These are phyloP conservation scores for Fusarium sp. DNA, from an alignment of 2,329 filamentous ascomycete species.

Conservation along the genomic window DNA sequence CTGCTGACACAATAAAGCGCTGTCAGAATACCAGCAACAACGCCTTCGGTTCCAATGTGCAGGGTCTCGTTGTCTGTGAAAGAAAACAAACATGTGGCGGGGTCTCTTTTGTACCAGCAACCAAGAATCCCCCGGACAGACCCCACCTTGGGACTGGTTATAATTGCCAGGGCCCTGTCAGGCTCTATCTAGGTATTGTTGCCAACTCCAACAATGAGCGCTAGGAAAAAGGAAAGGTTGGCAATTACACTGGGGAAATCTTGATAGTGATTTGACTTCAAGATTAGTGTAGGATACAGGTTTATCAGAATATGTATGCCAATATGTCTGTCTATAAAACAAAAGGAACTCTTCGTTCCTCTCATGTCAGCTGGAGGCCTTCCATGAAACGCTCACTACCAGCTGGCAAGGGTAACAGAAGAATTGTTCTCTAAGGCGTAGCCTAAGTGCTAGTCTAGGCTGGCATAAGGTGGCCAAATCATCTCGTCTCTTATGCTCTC, in stretches of 20 bases:
- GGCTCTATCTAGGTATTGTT: slow-evolving; percentile 2
- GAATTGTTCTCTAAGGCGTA: neutral
- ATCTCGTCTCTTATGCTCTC: neutral
- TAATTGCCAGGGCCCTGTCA: neutral
- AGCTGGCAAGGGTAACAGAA: neutral
- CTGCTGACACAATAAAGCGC: neutral
- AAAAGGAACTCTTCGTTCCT: neutral
- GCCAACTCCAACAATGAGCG: neutral
- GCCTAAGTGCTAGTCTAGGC: neutral
- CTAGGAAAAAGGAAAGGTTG: neutral
- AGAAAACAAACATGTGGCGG: slow-evolving; percentile 44
- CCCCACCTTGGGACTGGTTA: slow-evolving; percentile 23
- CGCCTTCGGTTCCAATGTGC: neutral
- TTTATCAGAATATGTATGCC: neutral
- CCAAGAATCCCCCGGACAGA: slow-evolving; percentile 29
- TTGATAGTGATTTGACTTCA: no score
- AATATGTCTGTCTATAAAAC: neutral
- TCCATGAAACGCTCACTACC: no score
- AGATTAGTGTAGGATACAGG: no score
- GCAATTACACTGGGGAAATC: neutral
- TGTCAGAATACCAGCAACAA: neutral
- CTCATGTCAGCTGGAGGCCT: neutral
- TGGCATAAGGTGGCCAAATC: neutral
- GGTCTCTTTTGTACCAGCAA: slow-evolving; percentile 37
- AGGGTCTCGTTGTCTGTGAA: slow-evolving; percentile 16